Evolutionary conservation across 352 stramenopile species (phyloP).

Genomic region (Globisporangium carolinianum): DNA sequence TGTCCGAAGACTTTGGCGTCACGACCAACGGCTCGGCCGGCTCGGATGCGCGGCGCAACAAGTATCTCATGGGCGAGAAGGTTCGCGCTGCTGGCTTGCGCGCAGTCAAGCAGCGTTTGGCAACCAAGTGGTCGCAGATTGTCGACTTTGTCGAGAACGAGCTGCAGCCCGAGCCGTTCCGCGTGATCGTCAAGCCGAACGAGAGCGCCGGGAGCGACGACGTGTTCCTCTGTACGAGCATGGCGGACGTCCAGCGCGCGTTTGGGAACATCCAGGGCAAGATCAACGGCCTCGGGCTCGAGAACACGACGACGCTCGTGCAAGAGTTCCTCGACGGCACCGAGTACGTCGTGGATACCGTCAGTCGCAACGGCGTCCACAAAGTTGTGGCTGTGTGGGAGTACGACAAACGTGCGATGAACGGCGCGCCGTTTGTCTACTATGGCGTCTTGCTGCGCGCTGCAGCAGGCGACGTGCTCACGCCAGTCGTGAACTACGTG

Average conservation of each 20-base stretch:
- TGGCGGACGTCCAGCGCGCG: constrained; percentile 87
- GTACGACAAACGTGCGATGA: constrained; percentile 94
- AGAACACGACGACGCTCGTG: constrained; percentile 89
- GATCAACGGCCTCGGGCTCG: constrained; percentile 78
- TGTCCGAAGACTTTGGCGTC: constrained; percentile 85
- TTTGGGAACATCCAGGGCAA: constrained; percentile 91
- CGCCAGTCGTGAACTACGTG: constrained; percentile 52
- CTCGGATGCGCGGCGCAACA: constrained; percentile 85
- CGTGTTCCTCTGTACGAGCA: constrained; percentile 87
- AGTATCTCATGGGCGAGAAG: constrained; percentile 86
- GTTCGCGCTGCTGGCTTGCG: constrained; percentile 63
- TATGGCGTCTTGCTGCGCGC: constrained; percentile 79
- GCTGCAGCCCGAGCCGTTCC: constrained; percentile 37
- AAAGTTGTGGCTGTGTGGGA: constrained; percentile 96
- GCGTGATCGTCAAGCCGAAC: constrained; percentile 91
- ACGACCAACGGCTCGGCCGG: constrained; percentile 80
- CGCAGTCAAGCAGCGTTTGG: constrained; percentile 68
- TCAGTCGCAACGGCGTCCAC: constrained; percentile 88
- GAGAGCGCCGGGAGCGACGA: constrained; percentile 92
- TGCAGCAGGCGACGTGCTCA: constrained; percentile 36
- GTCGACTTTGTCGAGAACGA: constrained; percentile 75
- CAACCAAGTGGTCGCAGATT: constrained; percentile 78
- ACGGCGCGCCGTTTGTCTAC: constrained; percentile 93
- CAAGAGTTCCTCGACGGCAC: constrained; percentile 92
- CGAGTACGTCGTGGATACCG: constrained; percentile 97